These are phyloP conservation scores for Dactylellina parvicollis DNA, from an alignment of 2,329 filamentous ascomycete genomes.

Conservation along the genomic window DNA sequence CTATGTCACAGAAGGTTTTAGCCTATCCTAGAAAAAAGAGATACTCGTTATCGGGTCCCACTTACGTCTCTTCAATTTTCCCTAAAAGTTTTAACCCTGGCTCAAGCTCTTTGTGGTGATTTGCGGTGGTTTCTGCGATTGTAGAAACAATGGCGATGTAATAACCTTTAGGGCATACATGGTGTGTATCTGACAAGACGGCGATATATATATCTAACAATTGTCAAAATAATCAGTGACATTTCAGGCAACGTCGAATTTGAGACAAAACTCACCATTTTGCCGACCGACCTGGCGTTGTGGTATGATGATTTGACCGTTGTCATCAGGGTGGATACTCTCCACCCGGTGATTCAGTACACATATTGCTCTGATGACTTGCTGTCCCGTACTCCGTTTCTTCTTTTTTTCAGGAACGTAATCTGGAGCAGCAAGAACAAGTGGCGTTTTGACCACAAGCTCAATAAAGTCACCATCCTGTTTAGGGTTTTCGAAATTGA, in stretches of 20 bases:
- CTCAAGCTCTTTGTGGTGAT: slow-evolving; percentile 95
- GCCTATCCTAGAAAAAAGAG: background rate
- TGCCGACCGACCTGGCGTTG: slow-evolving; percentile 94
- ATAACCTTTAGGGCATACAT: slow-evolving; percentile 98
- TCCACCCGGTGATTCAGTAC: slow-evolving; percentile 94
- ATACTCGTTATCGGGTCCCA: background rate
- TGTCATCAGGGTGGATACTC: slow-evolving; percentile 92
- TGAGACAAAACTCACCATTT: slow-evolving; percentile 73
- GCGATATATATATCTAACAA: slow-evolving; percentile 90
- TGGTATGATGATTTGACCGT: slow-evolving; percentile 93
- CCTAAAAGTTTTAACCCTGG: slow-evolving; percentile 91
- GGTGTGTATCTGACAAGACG: slow-evolving; percentile 93
- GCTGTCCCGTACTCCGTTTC: slow-evolving; percentile 86
- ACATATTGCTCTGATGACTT: slow-evolving; percentile 95
- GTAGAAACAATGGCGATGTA: slow-evolving; percentile 99
- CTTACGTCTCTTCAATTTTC: slow-evolving; percentile 87
- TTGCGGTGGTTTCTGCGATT: slow-evolving; percentile 84
- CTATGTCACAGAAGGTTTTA: slow-evolving; percentile 11
- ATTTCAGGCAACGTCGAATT: background rate
- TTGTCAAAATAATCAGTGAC: slow-evolving; percentile 32
- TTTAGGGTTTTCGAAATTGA: slow-evolving; percentile 77
- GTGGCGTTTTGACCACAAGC: slow-evolving; percentile 94
- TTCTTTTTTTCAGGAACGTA: slow-evolving; percentile 77
- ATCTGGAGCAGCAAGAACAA: slow-evolving; percentile 93
- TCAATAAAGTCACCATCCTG: slow-evolving; percentile 80